Evolutionary conservation across 306 rosid species (phyloP), one percentile per base, ranked within the genome.

Genomic region (Cercis canadensis): DNA sequence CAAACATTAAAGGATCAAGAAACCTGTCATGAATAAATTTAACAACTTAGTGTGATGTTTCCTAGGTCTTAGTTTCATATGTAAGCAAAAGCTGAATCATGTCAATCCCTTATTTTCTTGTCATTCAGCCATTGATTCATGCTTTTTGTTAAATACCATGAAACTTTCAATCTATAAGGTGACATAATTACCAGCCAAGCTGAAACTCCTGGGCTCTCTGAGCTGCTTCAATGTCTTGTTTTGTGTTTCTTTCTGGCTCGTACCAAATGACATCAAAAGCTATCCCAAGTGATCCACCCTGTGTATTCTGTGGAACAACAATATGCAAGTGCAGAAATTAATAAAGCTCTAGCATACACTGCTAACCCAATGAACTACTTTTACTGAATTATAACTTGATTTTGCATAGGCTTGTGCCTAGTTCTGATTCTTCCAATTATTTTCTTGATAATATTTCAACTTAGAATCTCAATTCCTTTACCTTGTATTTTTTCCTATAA

Each of bases 191-290:
- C 37, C 40, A 52, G 54, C 53, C 95, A 62, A 88, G 88, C 76
- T 86, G 88, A 84, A 88, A 88, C 56, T 88, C 95, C 70, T 80
- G 87, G 34, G 89, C 95, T 75, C 86, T 75, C 50, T 86, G 49
- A 29, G 95, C 19, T n/a, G 89, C 89, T 32, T 76, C 80, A 52
- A 75, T 80, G 70, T 86, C 86, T 29, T 71, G 71, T 16, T 72
- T 67, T 15, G 82, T 53, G 69, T 86, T 84, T 44, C 87, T 65
- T 52, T 36, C 74, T 29, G 89, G 74, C 77, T 60, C 84, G 43
- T 47, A 82, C 96, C 96, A 89, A 4, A 78, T 82, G 39, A 86
- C 96, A 73, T 86, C 89, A 32, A 84, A 76, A 31, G 96, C 75
- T 11, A 80, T 72, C 70, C 96, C 96, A 31, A 89, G 12, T 46